Evolutionary conservation across 257 asterid genomes (phyloP), one percentile per base, ranked within the genome.

Genomic region (Nicotiana tomentosiformis): DNA sequence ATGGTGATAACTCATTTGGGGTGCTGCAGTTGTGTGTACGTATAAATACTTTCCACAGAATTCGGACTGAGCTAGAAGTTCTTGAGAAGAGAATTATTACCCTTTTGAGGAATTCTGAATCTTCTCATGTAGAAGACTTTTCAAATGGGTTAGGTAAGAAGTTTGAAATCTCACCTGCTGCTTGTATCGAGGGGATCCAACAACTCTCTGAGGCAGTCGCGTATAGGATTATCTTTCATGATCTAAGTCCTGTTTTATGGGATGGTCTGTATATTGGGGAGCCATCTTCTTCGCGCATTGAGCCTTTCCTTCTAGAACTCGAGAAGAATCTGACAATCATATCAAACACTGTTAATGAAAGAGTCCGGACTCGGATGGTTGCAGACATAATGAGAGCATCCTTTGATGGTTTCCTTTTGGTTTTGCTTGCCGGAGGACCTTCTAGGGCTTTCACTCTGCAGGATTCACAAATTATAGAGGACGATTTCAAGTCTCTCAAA

Each of bases 401-500:
- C 7, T 86, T 93, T 72, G 98, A 94, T 43, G 99, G 97, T 17
- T 92, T 96, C 83, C 82, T 91, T 77, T 82, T 94, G 84, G 98
- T 96, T 46, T 86, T 96, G 88, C 95, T 96, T 60, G 99, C 97
- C 70, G 98, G 99, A 55, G 98, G 99, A 4, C 98, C 98, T 20
- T 82, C 90, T 10, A 96, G 98, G 2, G 86, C 93, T 60, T 96
- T 96, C 77, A 79, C 95, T 32, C 88, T 76, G 78, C 92, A 88
- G 77, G 98, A 96, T 81, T 91, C 94, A 2, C 88, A 88, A 62
- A 85, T 94, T 51, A 85, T 96, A 61, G 99, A 94, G 90, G 99
- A 92, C 4, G 99, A 96, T 87, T 94, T 93, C 89, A 92, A 90
- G 88, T 88, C 96, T 46, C 89, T 96, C 7, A 90, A 92, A 89